Base-by-base conservation (phyloP, 306 rosid species). In the Malus sieversii region DNA sequence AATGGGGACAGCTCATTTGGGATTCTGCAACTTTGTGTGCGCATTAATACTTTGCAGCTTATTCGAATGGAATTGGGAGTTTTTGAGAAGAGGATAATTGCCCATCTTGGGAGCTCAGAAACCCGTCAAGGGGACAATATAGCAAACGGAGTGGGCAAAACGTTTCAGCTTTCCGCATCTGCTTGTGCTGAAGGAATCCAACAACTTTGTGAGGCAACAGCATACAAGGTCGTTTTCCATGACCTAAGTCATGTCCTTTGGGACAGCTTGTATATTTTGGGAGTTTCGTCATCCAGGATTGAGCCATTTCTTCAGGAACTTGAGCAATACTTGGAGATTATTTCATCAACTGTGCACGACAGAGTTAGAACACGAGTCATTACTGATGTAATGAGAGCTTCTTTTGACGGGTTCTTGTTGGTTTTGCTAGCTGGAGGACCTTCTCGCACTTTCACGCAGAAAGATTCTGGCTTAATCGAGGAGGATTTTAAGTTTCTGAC, bases 351-450 rank as follows among this genome's bases (percentile, higher is more conserved):
- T 10, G 92, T 92, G 70, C 97, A 90, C 4, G 93, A 92, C 73
- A 90, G 89, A 83, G 97, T 84, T 67, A 84, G 99, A 83, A 95
- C 97, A 2, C 97, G 99, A 2, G 88, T 86, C n/a, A 92, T 95
- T 69, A 78, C 91, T 19, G 92, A 95, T 29, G 52, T 95, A 48
- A 90, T 95, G 99, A 89, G 72, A 73, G 92, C 97, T 65, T 92
- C 97, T 63, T 92, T 95, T 23, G 99, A 95, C 22, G 96, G 97
- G 32, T 90, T 95, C 74, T 80, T 90, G 66, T 53, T 92, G 78
- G 89, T 95, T 84, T 77, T 95, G 82, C 86, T 95, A 25, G 99
- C 97, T 1, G 99, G 99, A 52, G 99, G 99, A 44, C 94, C 99
- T 4, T 85, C 91, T 14, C 97, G 99, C 2, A 84, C 85, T 72